Percentiles rank a stretch among this genome's conserved stretches.
Conservation (phyloP, 2,329 filamentous ascomycete species). For the Neobulgaria alba region DNA sequence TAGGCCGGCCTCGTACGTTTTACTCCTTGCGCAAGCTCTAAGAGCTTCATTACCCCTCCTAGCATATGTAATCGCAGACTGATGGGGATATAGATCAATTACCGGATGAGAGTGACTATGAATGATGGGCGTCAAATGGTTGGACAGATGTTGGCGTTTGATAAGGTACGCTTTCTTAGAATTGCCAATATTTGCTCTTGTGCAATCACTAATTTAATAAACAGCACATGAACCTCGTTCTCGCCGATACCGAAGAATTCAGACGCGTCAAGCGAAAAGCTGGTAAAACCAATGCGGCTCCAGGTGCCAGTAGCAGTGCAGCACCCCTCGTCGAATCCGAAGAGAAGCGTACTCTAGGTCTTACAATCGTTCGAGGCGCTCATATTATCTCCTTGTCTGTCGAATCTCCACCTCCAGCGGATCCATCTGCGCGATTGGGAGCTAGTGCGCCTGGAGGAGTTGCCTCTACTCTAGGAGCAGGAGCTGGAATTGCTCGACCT, state of each 20-base stretch:
- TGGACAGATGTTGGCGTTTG: conserved; percentile 96
- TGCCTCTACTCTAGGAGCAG: conserved; percentile 61
- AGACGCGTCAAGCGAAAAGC: conserved; percentile 81
- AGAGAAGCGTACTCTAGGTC: conserved; percentile 93
- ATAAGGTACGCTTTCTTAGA: conserved; percentile 75
- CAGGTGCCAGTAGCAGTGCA: conserved; percentile 45
- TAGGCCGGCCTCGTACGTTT: conserved; percentile 64
- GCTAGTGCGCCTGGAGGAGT: conserved; percentile 61
- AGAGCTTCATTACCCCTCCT: conserved; percentile 28
- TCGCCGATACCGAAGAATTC: conserved; percentile 98
- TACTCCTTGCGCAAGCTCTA: conserved; percentile 17
- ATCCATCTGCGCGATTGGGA: conserved; percentile 83
- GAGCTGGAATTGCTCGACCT: conserved; percentile 83
- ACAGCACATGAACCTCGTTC: conserved; percentile 98
- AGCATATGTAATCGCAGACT: conserved; percentile 9
- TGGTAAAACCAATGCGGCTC: conserved; percentile 55
- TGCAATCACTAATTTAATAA: conserved; percentile 9
- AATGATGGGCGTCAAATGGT: conserved; percentile 95
- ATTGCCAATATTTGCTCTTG: too few species aligned
- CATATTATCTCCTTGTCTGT: conserved; percentile 93
- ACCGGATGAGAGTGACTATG: conserved; percentile 95
- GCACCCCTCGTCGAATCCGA: conserved; percentile 74
- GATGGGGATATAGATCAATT: conserved; percentile 70
- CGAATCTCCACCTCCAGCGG: conserved; percentile 89
- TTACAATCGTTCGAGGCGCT: conserved; percentile 89